Evolutionary conservation across 208 protist genomes (phyloP).

Genomic region (Acanthamoeba lugdunensis): DNA sequence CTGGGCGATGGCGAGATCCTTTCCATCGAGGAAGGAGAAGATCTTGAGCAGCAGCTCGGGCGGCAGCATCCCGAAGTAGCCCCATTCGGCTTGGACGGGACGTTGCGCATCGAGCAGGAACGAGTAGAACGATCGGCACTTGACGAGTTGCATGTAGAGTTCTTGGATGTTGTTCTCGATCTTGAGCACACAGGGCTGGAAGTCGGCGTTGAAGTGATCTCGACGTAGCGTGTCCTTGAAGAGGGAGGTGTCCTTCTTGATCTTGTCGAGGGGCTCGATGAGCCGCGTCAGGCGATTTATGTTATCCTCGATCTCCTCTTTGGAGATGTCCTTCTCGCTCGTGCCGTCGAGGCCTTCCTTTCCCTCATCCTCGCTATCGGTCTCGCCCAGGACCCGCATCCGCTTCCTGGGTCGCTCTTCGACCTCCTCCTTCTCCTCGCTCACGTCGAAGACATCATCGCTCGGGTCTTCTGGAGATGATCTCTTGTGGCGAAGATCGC

Average conservation of each 20-base stretch:
- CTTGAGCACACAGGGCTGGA: neutral
- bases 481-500: slow-evolving; percentile 27
- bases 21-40: slow-evolving; percentile 47
- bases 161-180: slow-evolving; percentile 1
- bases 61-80: slow-evolving; percentile 56
- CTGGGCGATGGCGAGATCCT: slow-evolving; percentile 15
- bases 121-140: slow-evolving; percentile 38
- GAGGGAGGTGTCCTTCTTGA: neutral
- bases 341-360: neutral
- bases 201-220: slow-evolving; percentile 18
- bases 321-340: neutral
- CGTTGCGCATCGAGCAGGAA: slow-evolving; percentile 23
- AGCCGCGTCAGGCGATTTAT: slow-evolving; percentile 1
- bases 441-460: neutral
- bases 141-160: neutral
- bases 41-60: slow-evolving; percentile 46
- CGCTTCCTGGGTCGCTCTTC: slow-evolving; percentile 1
- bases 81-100: slow-evolving; percentile 42
- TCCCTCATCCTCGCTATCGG: slow-evolving; percentile 20
- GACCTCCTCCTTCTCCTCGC: neutral
- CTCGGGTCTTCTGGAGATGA: neutral
- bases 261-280: slow-evolving; percentile 35
- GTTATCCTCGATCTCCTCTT: slow-evolving; percentile 24
- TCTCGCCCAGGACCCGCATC: neutral
- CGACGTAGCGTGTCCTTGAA: neutral